These are phyloP conservation scores for Dactylella cylindrospora DNA, from an alignment of 2,329 filamentous ascomycete species.

Conservation along the genomic window DNA sequence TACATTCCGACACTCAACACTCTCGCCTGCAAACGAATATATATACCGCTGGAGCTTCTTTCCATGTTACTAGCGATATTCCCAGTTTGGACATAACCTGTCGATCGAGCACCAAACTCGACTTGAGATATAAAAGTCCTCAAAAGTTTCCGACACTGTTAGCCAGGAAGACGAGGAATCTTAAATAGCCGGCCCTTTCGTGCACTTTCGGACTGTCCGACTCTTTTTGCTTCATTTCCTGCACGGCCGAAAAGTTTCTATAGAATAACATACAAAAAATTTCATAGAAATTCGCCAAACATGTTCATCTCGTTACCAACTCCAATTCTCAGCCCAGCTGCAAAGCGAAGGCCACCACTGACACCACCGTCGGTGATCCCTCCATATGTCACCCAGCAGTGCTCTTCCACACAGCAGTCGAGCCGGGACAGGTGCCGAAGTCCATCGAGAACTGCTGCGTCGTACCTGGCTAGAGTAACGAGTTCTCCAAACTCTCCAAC, in stretches of 20 bases:
- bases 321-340: constrained; percentile 38
- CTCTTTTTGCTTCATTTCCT: no score
- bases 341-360: constrained; percentile 53
- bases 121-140: constrained; percentile 1
- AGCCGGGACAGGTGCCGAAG: constrained; percentile 53
- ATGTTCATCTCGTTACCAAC: constrained; percentile 49
- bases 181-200: neutral
- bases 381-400: constrained; percentile 54
- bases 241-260: no score
- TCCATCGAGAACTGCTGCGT: constrained; percentile 53
- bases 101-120: constrained; percentile 32
- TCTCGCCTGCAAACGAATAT: constrained; percentile 45
- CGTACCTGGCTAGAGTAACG: constrained; percentile 54
- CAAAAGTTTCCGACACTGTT: constrained; percentile 7
- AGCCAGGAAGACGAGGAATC: neutral
- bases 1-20: constrained; percentile 38
- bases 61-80: constrained; percentile 2
- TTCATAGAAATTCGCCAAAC: constrained; percentile 21
- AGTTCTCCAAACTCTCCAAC: constrained; percentile 44
- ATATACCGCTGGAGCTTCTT: constrained; percentile 12
- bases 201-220: no score
- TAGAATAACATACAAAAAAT: neutral
- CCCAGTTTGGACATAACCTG: constrained; percentile 14
- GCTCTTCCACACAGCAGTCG: constrained; percentile 52
- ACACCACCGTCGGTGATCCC: constrained; percentile 56